Base-by-base conservation (phyloP, 208 protist genomes). In the Leishmania guyanensis region DNA sequence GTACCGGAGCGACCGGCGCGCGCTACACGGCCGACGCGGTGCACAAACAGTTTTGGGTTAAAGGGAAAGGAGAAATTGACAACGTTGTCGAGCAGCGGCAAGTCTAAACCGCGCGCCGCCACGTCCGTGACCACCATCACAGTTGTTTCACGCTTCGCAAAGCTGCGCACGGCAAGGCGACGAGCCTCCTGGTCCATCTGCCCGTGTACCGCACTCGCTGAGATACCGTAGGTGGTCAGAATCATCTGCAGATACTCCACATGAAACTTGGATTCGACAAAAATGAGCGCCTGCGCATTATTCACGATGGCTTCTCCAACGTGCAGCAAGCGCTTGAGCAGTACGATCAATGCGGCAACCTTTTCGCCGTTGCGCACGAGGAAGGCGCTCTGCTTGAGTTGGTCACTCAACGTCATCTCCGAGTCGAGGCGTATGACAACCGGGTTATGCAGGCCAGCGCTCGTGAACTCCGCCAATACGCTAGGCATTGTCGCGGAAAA, bases 61-160 rank as follows among this genome's bases (percentile, higher is more conserved):
- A 95, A 84, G 17, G 99, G 98, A 78, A 99, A 99, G 78, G 99
- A 99, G 82, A 98, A 99, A 94, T 99, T 99, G 74, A 99, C 97
- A 5, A 99, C 99, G 84, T 99, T 99, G 89, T 99, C 99, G 0
- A 99, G 90, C 54, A 99, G 83, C 48, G 99, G 99, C 66, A 99
- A 91, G 89, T 99, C 99, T 6, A 99, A 88, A 87, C 99, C 99
- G 85, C 99, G 97, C 10, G 99, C 99, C 2, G 99, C 99, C 8
- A 99, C 97, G 90, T 99, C 99, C 5, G 99, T 99, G 14, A 99
- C 99, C 26, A 99, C 73, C 84, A 99, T 96, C 26, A 99, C 85
- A 71, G 86, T 88, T 26, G 95, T 95, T 75, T 97, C 75, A 0
- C 91, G 89, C 75, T 92, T 90, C 51, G 96, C 79, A 84, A 99